Conservation (phyloP, 495 filamentous ascomycete species). For the Mytilinidion resinicola region DNA sequence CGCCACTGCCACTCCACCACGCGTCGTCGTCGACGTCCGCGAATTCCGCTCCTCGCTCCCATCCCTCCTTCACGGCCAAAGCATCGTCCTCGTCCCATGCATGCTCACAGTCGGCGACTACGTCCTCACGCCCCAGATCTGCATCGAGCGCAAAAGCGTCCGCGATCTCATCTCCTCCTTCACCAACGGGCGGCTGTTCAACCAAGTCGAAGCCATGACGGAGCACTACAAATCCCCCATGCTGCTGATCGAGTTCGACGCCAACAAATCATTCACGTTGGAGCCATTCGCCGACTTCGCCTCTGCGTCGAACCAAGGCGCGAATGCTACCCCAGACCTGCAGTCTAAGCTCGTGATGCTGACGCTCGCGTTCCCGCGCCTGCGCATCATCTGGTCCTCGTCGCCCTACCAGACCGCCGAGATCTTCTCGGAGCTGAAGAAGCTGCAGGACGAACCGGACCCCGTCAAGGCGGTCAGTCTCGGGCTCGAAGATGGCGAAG, state of each 20-base stretch:
- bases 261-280: constrained; percentile 93
- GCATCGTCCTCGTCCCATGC: constrained; percentile 80
- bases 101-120: constrained; percentile 97
- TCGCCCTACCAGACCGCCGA: constrained; percentile 94
- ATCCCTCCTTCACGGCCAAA: constrained; percentile 81
- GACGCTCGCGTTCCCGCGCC: constrained; percentile 81
- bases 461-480: constrained; percentile 78
- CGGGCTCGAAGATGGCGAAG: constrained; percentile 61
- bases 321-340: constrained; percentile 57
- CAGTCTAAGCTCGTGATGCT: constrained; percentile 90
- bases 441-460: constrained; percentile 80
- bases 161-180: constrained; percentile 87
- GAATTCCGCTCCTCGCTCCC: constrained; percentile 92
- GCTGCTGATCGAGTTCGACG: constrained; percentile 95
- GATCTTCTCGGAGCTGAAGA: constrained; percentile 91
- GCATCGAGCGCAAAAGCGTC: constrained; percentile 89
- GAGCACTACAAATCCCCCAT: constrained; percentile 85
- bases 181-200: constrained; percentile 82
- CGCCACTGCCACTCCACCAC: constrained; percentile 85
- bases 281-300: constrained; percentile 83
- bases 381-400: constrained; percentile 89
- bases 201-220: constrained; percentile 90
- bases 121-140: constrained; percentile 81
- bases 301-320: constrained; percentile 52
- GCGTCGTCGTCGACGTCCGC: constrained; percentile 89